phyloP scores from a whole-genome alignment of 768 basidiomycete genomes.

The Hygrocybe coccinea region DNA sequence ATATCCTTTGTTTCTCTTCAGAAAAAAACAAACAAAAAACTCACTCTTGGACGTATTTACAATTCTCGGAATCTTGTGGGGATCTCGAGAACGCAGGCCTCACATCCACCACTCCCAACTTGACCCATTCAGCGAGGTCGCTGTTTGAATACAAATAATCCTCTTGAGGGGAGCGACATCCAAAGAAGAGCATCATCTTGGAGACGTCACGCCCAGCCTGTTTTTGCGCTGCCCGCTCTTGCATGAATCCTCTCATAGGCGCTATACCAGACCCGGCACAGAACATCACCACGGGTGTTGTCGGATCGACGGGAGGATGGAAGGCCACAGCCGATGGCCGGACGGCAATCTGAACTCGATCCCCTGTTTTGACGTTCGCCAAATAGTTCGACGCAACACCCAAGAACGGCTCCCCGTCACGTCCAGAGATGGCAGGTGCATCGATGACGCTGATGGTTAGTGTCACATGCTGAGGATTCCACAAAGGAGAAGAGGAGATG shows the following conservation, averaged over 20 bases:
- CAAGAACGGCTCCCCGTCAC: conserved; percentile 30
- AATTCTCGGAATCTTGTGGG: conserved; percentile 26
- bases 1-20: too few relatives aligned
- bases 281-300: conserved; percentile 29
- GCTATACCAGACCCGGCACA: conserved; percentile 46
- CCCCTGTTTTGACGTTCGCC: conserved; percentile 36
- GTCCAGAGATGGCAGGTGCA: conserved; percentile 32
- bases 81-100: conserved; percentile 40
- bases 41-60: conserved; percentile 39
- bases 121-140: conserved; percentile 41
- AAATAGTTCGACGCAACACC: conserved; percentile 47
- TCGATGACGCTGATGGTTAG: conserved; percentile 44
- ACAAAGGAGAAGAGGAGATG: conserved; percentile 46
- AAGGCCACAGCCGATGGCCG: conserved; percentile 37
- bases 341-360: conserved; percentile 40
- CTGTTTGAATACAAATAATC: conserved; percentile 41
- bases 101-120: conserved; percentile 40
- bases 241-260: conserved; percentile 49
- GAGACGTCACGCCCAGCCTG: conserved; percentile 39
- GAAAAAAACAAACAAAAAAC: conserved; percentile 10
- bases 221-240: conserved; percentile 46
- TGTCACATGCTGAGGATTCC: conserved; percentile 39
- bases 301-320: conserved; percentile 33
- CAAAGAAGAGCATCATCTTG: conserved; percentile 42
- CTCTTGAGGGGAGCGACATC: conserved; percentile 38